Evolutionary conservation across 73 alveolate species (phyloP).

Genomic region (Urostyla sp.): DNA sequence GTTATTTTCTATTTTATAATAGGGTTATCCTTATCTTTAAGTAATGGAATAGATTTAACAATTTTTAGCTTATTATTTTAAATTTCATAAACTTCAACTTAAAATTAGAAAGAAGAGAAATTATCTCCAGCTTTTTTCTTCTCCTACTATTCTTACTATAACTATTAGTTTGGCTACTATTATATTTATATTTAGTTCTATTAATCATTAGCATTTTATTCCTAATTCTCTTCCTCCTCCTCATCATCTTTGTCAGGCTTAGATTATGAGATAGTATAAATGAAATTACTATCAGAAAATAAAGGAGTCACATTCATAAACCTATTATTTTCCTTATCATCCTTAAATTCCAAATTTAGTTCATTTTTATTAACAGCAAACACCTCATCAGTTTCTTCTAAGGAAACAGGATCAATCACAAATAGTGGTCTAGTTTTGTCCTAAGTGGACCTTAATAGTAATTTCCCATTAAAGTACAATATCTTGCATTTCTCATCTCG

Average conservation of each 20-base stretch:
- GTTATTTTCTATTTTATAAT: conserved; percentile 1
- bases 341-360: conserved; percentile 48
- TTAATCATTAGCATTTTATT: background rate
- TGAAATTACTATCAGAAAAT: conserved; percentile 65
- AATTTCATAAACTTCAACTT: conserved; percentile 43
- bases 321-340: conserved; percentile 55
- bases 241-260: conserved; percentile 58
- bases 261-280: conserved; percentile 49
- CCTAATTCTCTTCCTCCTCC: conserved; percentile 46
- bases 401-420: conserved; percentile 45
- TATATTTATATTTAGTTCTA: background rate
- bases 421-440: conserved; percentile 25
- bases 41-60: conserved; percentile 23
- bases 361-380: conserved; percentile 8
- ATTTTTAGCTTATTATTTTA: conserved; percentile 28
- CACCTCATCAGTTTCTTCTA: conserved; percentile 47
- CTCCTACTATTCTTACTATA: conserved; percentile 2
- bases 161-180: background rate
- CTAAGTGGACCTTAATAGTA: conserved; percentile 22
- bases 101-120: background rate
- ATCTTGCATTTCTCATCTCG: conserved; percentile 54
- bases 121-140: conserved; percentile 15
- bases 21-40: conserved; percentile 40
- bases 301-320: conserved; percentile 62
- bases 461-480: conserved; percentile 54